Conservation (phyloP, 169 alveolate species). For the Besnoitia besnoiti region DNA sequence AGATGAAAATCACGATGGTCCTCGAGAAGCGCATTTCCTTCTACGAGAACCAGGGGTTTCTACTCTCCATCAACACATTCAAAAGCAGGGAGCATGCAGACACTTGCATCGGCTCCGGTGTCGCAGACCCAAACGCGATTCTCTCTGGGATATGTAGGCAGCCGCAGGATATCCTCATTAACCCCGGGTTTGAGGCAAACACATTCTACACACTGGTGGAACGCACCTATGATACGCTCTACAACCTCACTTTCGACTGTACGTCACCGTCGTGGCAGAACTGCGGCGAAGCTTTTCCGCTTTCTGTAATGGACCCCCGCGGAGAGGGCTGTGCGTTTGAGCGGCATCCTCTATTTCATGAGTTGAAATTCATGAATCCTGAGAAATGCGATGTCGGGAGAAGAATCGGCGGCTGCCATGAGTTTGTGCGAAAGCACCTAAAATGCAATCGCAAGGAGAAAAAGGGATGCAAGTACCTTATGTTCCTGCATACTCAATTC, state of each 20-base stretch:
- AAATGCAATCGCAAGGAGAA: constrained; percentile 3
- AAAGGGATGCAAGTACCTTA: constrained; percentile 38
- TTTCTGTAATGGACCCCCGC: background rate
- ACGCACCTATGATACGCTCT: background rate
- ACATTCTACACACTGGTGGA: background rate
- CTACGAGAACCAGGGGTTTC: constrained; percentile 48
- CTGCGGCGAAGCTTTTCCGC: constrained; percentile 38
- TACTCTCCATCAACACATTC: constrained; percentile 33
- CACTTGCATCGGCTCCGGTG: constrained; percentile 5
- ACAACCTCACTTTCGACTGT: constrained; percentile 43
- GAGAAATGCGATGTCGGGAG: constrained; percentile 34
- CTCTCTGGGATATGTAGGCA: constrained; percentile 20
- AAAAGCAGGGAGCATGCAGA: background rate
- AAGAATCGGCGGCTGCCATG: constrained; percentile 52
- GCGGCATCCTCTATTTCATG: constrained; percentile 29
- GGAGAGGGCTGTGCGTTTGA: constrained; percentile 52
- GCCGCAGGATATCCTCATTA: constrained; percentile 22
- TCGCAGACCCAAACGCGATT: background rate
- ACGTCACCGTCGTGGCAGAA: constrained; percentile 32
- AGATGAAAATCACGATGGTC: constrained; percentile 30
- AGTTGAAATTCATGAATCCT: background rate
- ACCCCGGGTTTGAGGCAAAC: constrained; percentile 44
- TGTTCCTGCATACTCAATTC: constrained; percentile 7
- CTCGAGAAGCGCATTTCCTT: constrained; percentile 31
- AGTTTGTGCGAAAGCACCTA: constrained; percentile 30